A percentile compares a stretch with the other conserved stretches of the same genome.
phyloP scores from a whole-genome alignment of 192 early-diverging fungal genomes.

The Gaertneriomyces sp. region DNA sequence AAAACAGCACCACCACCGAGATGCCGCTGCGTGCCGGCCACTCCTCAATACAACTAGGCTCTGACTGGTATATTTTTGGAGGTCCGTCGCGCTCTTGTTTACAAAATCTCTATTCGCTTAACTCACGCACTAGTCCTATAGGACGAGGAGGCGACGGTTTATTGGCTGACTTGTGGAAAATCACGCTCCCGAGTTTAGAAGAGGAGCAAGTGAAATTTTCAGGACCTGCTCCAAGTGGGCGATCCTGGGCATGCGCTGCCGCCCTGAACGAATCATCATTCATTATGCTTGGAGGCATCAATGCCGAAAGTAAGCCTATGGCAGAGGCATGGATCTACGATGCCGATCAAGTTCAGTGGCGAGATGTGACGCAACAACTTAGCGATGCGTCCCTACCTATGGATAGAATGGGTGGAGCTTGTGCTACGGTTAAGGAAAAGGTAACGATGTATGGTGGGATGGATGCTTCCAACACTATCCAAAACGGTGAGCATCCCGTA shows the following conservation, averaged over 20 bases:
- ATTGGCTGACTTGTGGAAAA: conserved; percentile 5
- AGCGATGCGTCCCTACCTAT: neutral
- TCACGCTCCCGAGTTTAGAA: neutral
- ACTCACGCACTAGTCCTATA: neutral
- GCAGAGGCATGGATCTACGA: conserved; percentile 24
- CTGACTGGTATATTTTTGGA: conserved; percentile 22
- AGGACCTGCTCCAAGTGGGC: conserved; percentile 1
- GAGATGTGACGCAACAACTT: conserved; percentile 8
- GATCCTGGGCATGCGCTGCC: conserved; percentile 12
- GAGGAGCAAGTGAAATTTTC: neutral
- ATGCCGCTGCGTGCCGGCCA: conserved; percentile 5
- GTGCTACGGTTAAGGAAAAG: conserved; percentile 1
- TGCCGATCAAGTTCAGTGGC: conserved; percentile 2
- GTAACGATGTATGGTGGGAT: conserved; percentile 22
- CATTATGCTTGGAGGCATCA: conserved; percentile 17
- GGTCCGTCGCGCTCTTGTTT: conserved; percentile 11
- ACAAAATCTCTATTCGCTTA: neutral
- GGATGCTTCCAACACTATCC: neutral
- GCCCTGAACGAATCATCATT: conserved; percentile 21
- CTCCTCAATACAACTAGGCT: conserved; percentile 10
- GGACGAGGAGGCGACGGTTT: neutral
- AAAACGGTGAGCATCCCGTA: neutral
- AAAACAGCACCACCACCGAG: neutral
- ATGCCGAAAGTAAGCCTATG: neutral
- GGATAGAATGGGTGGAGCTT: conserved; percentile 11